phyloP scores from a whole-genome alignment of 352 stramenopile genomes.

The Globisporangium lucens region DNA sequence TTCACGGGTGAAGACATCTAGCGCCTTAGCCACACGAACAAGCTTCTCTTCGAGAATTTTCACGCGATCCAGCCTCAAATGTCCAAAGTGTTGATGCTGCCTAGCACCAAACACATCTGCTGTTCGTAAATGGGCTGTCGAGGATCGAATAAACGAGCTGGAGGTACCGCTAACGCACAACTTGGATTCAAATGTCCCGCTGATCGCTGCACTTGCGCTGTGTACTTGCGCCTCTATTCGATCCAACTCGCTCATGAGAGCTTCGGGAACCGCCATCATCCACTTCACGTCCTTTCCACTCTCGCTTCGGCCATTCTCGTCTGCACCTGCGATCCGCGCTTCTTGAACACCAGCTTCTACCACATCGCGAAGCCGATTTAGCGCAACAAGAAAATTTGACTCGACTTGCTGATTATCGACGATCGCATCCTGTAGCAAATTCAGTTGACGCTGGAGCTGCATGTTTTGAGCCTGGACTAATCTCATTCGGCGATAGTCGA shows the following conservation, averaged over 20 bases:
- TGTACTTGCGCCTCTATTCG: conserved; percentile 33
- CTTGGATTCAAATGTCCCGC: conserved; percentile 28
- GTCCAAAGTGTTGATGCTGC: not conserved
- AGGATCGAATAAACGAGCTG: conserved; percentile 22
- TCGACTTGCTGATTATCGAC: conserved; percentile 31
- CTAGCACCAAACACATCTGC: conserved; percentile 19
- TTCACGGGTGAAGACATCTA: not conserved
- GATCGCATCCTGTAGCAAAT: conserved; percentile 39
- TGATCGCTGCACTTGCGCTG: conserved; percentile 16
- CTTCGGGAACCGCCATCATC: conserved; percentile 41
- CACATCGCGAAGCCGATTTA: conserved; percentile 39
- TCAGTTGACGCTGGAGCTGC: conserved; percentile 53
- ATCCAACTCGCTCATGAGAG: conserved; percentile 31
- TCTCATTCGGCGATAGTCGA: conserved; percentile 32
- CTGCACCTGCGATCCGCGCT: conserved; percentile 37
- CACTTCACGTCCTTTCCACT: conserved; percentile 26
- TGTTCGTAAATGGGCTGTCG: conserved; percentile 13
- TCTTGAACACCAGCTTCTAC: conserved; percentile 42
- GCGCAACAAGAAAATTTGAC: conserved; percentile 30
- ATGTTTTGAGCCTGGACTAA: conserved; percentile 58
- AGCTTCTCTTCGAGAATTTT: conserved; percentile 14
- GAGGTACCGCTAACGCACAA: conserved; percentile 28
- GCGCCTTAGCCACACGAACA: not conserved
- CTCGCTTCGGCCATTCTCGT: conserved; percentile 18
- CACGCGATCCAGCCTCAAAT: conserved; percentile 15